Percentiles rank a stretch among this genome's conserved stretches.
Evolutionary conservation across 2,329 filamentous ascomycete genomes (phyloP).

Genomic region (Bipolaris oryzae): DNA sequence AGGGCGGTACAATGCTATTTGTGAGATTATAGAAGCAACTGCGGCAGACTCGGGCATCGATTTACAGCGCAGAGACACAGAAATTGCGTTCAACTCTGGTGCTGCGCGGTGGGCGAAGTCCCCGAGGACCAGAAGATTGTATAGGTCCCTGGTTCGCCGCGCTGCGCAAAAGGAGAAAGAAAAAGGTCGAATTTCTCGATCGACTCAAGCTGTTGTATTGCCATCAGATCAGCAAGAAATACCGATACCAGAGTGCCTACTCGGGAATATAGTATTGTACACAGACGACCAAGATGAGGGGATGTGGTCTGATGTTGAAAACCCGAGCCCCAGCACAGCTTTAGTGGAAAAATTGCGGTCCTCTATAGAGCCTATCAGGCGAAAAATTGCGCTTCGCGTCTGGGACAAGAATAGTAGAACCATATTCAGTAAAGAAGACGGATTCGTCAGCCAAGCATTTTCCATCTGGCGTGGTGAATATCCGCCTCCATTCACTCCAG

Average conservation of each 20-base stretch:
- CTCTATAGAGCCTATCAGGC: background rate
- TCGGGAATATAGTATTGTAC: background rate
- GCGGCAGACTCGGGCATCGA: background rate
- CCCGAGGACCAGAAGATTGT: background rate
- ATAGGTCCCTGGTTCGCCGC: background rate
- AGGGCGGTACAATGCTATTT: slow-evolving; percentile 6
- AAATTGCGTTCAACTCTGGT: background rate
- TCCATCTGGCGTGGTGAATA: slow-evolving; percentile 4
- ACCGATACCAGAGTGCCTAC: background rate
- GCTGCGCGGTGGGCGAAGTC: slow-evolving; percentile 11
- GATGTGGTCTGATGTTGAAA: background rate
- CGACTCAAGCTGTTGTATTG: background rate
- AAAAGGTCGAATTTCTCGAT: background rate
- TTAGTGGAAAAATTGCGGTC: background rate
- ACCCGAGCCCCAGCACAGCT: background rate
- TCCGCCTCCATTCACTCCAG: slow-evolving; percentile 6
- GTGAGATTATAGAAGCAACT: slow-evolving; percentile 7
- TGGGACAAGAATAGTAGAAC: slow-evolving; percentile 15
- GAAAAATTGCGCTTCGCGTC: slow-evolving; percentile 6
- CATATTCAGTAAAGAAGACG: slow-evolving; percentile 2
- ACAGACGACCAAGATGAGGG: background rate
- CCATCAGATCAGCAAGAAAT: background rate
- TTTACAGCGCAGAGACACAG: background rate
- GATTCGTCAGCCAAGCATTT: slow-evolving; percentile 12
- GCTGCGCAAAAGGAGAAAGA: background rate